Conservation (phyloP, 2,329 filamentous ascomycete species). For the Aspergillus sojae region DNA sequence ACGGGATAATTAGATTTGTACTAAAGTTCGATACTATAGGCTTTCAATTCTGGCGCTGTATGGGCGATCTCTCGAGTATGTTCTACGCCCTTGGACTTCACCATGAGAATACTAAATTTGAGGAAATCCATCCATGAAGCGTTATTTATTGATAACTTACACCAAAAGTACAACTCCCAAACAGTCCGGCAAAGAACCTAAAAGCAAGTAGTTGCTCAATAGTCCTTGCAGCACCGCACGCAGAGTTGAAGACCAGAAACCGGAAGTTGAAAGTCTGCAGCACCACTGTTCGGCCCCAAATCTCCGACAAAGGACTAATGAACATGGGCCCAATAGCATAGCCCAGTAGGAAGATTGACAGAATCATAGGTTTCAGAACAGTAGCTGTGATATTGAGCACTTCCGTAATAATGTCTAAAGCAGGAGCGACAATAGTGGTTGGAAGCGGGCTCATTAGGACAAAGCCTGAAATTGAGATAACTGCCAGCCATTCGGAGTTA, state of each 20-base stretch:
- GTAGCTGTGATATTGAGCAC: background rate
- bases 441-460: background rate
- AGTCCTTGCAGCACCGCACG: background rate
- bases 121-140: background rate
- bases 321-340: background rate
- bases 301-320: background rate
- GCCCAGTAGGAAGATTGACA: background rate
- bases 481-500: background rate
- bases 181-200: background rate
- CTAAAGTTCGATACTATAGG: too few species aligned
- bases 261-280: background rate
- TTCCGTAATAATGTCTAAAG: background rate
- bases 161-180: background rate
- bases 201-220: background rate
- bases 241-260: slow-evolving; percentile 1
- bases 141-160: background rate
- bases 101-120: too few species aligned
- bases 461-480: background rate
- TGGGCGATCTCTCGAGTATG: too few species aligned
- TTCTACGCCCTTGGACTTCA: too few species aligned
- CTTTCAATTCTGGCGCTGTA: too few species aligned
- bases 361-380: background rate
- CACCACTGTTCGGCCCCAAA: background rate
- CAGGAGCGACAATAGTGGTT: background rate
- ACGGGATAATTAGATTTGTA: too few species aligned